Evolutionary conservation across 352 stramenopile species (phyloP), one percentile per base, ranked within the genome.

Genomic region (Stramenopiles sp.): DNA sequence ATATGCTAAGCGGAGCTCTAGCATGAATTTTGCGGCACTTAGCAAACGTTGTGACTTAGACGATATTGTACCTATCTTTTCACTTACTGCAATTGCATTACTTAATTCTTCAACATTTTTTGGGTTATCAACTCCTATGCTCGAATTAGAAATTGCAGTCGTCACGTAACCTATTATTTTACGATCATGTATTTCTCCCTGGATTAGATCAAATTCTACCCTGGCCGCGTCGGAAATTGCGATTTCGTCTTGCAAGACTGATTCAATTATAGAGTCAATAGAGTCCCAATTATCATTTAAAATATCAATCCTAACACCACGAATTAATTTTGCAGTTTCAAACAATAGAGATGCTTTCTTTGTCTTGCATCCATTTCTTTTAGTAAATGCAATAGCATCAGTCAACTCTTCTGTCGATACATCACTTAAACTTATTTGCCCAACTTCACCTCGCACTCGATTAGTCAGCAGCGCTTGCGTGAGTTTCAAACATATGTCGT

Each of bases 401-500:
- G 31, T 33, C 22, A 78, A 33, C 30, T 31, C 4, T 14, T 78
- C 71, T 8, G 71, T 78, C 30, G 71, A 78, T 78, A 78, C 31
- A 33, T 78, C 71, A 8, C 8, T 33, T 8, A 33, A 33, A 14
- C 31, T 4, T 33, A 78, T 78, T 78, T 78, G 71, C 31, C 71
- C 71, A 33, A 78, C 71, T 78, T 78, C 71, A 14, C 71, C 71
- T 14, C 71, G 30, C 4, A 78, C 71, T 14, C 14, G 4, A 33
- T 33, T 33, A 14, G 30, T 78, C 4, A 33, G 1, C 30, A 78
- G 8, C 22, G 71, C 71, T 33, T 78, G 71, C 22, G 4, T 14
- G 8, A 78, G 31, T 78, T 78, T 78, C 14, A 31, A 33, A 78
- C 71, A 78, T 78, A 78, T 78, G 22, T 78, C 71, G 22, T 78